Base-by-base conservation (phyloP, 2,329 filamentous ascomycete genomes). In the Pseudocercospora vitis region DNA sequence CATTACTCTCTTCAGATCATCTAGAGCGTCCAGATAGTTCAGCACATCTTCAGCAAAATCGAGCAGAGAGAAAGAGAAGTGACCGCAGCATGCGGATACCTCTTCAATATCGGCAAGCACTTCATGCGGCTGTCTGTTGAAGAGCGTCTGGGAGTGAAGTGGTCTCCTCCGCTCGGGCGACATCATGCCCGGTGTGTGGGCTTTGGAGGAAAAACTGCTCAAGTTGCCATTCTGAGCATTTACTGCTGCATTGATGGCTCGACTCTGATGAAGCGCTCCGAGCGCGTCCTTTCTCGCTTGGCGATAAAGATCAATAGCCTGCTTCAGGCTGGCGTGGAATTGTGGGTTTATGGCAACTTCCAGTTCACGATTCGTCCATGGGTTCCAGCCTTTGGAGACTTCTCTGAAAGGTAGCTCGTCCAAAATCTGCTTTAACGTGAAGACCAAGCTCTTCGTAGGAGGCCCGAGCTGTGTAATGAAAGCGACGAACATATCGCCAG, bases 41-140 rank as follows among this genome's bases (percentile, higher is more conserved):
- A 89, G 84, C 74, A 95, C 88, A 67, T 96, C 91, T 67, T 95
- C 89, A 0, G 90, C 91, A 66, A 97, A 92, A 62, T 94, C 88
- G 58, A 94, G 83, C 21, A 99, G 77, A 37, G 88, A 95, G 69
- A 94, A 96, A 67, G 89, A 92, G 68, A 97, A 99, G 71, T 97
- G 91, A 0, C 94, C 92, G 66, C 94, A 99, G 52, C 91, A 95
- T n/a, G 94, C 92, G 33, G 92, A 91, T 8, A 97, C 91, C 71
- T 99, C 94, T 70, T 99, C 94, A 53, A 96, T 91, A 70, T 97
- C 94, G 2, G 92, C 94, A 67, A 95, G 87, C 7, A 92, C 81
- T 57, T 87, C 87, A 48, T 89, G 52, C 1, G 58, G 60, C 11
- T 51, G 48, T 31, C 58, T 50, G 21, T 61, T 42, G 48, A 63